Base-by-base conservation (phyloP, 768 basidiomycete genomes). In the Gloeopeniophorella convolvens region DNA sequence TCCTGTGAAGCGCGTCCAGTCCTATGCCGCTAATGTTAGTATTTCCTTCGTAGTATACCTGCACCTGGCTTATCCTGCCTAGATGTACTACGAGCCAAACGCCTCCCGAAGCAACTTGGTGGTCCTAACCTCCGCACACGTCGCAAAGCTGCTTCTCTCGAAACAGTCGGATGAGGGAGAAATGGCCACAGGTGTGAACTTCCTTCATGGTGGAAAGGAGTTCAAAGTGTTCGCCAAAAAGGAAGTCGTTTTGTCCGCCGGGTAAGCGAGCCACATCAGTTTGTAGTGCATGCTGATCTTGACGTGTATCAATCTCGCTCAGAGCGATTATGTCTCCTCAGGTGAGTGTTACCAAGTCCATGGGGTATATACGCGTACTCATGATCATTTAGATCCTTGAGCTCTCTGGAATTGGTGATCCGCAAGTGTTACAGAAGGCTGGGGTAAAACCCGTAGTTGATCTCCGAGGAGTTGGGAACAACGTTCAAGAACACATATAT, bases 81-180 rank as follows among this genome's bases (percentile, higher is more conserved):
- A 55, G 54, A 43, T 37, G 45, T 61, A 62, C 39, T 61, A 63
- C 23, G 30, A 48, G 28, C 62, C 62, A 7, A 56, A 59, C 35
- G 39, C 52, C 11, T 46, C 50, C 5, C 53, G 60, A 20, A 33
- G 18, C 20, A 63, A 63, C 41, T 39, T 63, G 7, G 23, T 18
- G 11, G 62, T 63, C 35, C 43, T 63, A 21, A 48, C 54, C 10
- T 53, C 41, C 6, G 54, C 54, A 31, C 50, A 54, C 20, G 54
- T 55, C 9, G 24, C 45, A 39, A 55, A 31, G 32, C 27, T 51
- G 16, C 34, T 42, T 15, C 20, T 55, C n/a, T 34, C 36, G n/a
- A 42, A 51, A 41, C 20, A 6, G 23, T 18, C n/a, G 4, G 21
- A 13, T 3, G 42, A 34, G 24, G 39, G 21, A n/a, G 41, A 39